phyloP scores from a whole-genome alignment of 345 rosid species.

The Salix arbutifolia region DNA sequence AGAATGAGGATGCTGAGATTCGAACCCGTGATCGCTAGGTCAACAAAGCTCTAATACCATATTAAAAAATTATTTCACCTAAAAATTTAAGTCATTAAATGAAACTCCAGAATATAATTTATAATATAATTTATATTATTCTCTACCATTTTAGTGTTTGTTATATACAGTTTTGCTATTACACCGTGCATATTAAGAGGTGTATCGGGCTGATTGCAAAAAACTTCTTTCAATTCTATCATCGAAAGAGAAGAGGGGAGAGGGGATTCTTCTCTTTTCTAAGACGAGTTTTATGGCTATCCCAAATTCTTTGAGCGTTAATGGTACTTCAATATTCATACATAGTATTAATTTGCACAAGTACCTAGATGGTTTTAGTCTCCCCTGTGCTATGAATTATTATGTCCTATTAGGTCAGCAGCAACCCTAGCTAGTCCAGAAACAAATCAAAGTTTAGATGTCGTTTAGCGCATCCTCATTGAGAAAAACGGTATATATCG shows the following conservation, averaged over 20 bases:
- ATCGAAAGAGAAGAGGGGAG: background rate
- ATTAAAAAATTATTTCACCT: too few relatives aligned
- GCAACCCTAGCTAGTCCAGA: background rate
- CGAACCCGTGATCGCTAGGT: too few relatives aligned
- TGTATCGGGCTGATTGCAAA: background rate
- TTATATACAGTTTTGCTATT: background rate
- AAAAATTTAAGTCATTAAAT: too few relatives aligned
- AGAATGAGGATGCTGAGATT: too few relatives aligned
- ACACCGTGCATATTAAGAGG: background rate
- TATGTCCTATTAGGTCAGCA: background rate
- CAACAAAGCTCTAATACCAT: too few relatives aligned
- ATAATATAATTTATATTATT: too few relatives aligned
- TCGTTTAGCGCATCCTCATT: background rate
- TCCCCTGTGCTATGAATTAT: background rate
- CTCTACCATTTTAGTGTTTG: background rate
- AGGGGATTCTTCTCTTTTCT: background rate
- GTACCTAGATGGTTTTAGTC: background rate
- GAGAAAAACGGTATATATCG: background rate
- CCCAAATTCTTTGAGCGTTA: background rate
- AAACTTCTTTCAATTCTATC: background rate
- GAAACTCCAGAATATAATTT: too few relatives aligned
- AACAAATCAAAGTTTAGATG: background rate
- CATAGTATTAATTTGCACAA: background rate
- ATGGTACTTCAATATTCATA: background rate
- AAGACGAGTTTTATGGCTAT: background rate